These are phyloP conservation scores for Bolboschoenoplectus hybrid DNA, from an alignment of 202 grass and related monocot genomes.

Conservation along the genomic window DNA sequence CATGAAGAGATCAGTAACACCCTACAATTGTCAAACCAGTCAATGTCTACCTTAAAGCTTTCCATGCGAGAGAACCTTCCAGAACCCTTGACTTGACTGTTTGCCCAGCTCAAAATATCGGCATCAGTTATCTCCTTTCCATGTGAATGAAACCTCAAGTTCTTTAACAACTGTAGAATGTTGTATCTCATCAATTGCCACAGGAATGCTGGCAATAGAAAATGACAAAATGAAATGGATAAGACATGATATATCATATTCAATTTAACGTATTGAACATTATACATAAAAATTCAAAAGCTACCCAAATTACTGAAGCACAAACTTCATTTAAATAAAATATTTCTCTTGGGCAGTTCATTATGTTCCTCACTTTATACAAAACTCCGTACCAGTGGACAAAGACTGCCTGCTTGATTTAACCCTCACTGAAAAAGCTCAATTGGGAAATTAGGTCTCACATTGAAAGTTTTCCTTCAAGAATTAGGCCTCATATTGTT, in stretches of 20 bases:
- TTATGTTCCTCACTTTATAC: neutral
- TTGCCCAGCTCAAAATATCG: slow-evolving; percentile 93
- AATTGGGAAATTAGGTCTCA: too few species aligned
- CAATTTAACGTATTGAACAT: neutral
- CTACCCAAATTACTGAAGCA: neutral
- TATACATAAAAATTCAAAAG: neutral
- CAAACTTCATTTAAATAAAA: neutral
- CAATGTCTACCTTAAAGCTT: slow-evolving; percentile 80
- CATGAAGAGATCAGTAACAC: neutral
- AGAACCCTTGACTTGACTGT: slow-evolving; percentile 83
- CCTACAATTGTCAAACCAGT: neutral
- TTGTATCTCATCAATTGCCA: slow-evolving; percentile 99
- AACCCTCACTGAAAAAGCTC: neutral
- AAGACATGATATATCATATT: neutral
- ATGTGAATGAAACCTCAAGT: slow-evolving; percentile 88
- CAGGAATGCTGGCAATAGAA: slow-evolving; percentile 64
- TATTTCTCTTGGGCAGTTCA: neutral
- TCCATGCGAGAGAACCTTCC: slow-evolving; percentile 81
- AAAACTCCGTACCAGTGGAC: neutral
- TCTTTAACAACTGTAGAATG: slow-evolving; percentile 88
- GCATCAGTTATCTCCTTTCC: slow-evolving; percentile 86
- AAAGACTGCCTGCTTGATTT: neutral
- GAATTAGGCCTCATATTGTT: neutral
- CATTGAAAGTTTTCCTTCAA: too few species aligned
- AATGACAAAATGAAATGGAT: slow-evolving; percentile 27